Conservation (phyloP, 75 land plant genomes). For the Pseudotsuga menziesii region DNA sequence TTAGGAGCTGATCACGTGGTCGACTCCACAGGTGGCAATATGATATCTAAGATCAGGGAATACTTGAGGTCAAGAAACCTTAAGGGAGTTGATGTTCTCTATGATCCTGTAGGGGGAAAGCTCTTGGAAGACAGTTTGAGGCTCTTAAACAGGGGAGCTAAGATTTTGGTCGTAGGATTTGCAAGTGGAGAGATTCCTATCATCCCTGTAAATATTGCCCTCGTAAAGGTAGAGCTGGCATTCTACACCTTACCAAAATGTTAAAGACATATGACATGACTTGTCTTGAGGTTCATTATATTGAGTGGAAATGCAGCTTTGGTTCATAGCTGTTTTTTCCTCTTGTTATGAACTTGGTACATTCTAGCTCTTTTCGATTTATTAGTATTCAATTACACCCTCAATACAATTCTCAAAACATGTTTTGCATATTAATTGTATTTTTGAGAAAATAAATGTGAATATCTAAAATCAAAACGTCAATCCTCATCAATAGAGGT, state of each 20-base stretch:
- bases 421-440: neutral
- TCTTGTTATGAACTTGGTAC: neutral
- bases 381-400: neutral
- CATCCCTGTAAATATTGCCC: constrained; percentile 89
- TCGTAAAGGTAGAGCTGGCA: constrained; percentile 69
- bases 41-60: no score
- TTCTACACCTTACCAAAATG: neutral
- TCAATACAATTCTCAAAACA: neutral
- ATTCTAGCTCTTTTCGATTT: neutral
- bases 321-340: neutral
- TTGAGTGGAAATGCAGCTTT: neutral
- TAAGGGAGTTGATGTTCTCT: constrained; percentile 92
- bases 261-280: neutral
- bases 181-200: constrained; percentile 91
- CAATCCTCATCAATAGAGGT: neutral
- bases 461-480: neutral
- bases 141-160: constrained; percentile 87
- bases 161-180: constrained; percentile 90
- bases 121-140: constrained; percentile 74
- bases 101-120: constrained; percentile 97
- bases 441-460: neutral
- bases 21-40: constrained; percentile 39
- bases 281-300: neutral
- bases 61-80: constrained; percentile 38
- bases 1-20: constrained; percentile 82